Evolutionary conservation across 1,139 yeast genomes (phyloP), one percentile per base, ranked within the genome.

Genomic region (Kodamaea derodonti): DNA sequence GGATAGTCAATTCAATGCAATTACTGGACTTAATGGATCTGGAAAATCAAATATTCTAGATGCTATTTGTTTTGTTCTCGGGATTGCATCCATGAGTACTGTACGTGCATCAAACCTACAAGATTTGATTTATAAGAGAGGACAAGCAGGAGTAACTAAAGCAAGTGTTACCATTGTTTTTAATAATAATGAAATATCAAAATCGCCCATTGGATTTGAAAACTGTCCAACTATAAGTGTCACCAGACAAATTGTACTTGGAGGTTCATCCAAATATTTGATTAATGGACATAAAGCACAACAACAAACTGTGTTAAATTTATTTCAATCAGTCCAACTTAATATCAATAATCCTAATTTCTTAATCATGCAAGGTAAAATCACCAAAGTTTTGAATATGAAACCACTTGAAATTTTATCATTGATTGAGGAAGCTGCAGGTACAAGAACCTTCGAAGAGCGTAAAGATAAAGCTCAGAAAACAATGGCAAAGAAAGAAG

Each of bases 231-330:
- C 86, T 46, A 87, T 94, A 43, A 84, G 95, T 42, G 95, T 94
- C 4, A 90, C 98, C 4, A 75, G 99, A 44, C 97, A 88, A 52
- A 80, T 94, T 44, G 82, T 84, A 2, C 66, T 94, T 38, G 97
- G 97, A 16, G 97, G 97, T 5, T 80, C 87, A 1, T 84, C 95
- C 26, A 92, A 92, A 60, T 94, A 90, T 54, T 67, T 92, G 46
- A 86, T 94, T 48, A 92, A 94, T 60, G 98, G 98, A 30, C 97
- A 88, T 56, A 79, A 95, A 45, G 97, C 97, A 0, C 96, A 90
- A 51, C 97, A 90, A 54, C 95, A 84, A 49, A 84, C 95, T 4
- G 97, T 94, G 3, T 74, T 90, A 41, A 90, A 84, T 48, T 63
- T 94, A 32, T 88, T 94, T 55, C 98, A 92, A 56, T 84, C 95